Base-by-base conservation (phyloP, 768 basidiomycete genomes). In the Amylocystis lapponica region DNA sequence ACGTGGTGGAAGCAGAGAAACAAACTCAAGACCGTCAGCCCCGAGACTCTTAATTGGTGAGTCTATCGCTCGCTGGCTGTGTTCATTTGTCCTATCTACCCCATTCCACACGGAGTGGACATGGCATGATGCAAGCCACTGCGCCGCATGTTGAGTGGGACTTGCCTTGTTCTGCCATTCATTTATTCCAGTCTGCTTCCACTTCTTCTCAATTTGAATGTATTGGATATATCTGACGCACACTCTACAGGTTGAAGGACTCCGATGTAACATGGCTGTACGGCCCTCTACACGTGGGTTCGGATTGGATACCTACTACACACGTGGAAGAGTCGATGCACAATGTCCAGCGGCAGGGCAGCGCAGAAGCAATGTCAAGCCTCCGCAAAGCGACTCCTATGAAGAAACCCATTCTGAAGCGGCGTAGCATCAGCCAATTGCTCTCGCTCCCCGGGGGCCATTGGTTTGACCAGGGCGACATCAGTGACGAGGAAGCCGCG, bases 1-100 rank as follows among this genome's bases (percentile, higher is more conserved):
- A 98, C 94, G 1, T 99, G 95, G 95, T 97, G 94, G 84, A 97
- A 98, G 68, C 94, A 97, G 76, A 74, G 95, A 49, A 96, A 96
- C 56, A 88, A 93, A 52, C 77, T 99, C 48, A 89, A 85, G 70
- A 99, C 95, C 0, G 75, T 99, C 61, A 86, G 83, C 20, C 95
- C 95, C 45, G 96, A 99, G 71, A 96, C 94, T 3, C 79, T 99
- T 55, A 99, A 99, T 64, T 99, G 95, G 95, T 97, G 58, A 57
- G 86, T 59, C 37, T 41, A 20, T 47, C 20, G 29, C 23, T 20
- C 39, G 29, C 2, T 19, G 5, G 13, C 27, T 10, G 4, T 17
- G 13, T 51, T 53, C 49, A 50, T 48, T 40, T 44, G 48, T 43
- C 34, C 30, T 45, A 44, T 53, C 52, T 35, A 7, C 27, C 22